Conservation (phyloP, 2,329 filamentous ascomycete species). For the Incumbomyces delicatus region DNA sequence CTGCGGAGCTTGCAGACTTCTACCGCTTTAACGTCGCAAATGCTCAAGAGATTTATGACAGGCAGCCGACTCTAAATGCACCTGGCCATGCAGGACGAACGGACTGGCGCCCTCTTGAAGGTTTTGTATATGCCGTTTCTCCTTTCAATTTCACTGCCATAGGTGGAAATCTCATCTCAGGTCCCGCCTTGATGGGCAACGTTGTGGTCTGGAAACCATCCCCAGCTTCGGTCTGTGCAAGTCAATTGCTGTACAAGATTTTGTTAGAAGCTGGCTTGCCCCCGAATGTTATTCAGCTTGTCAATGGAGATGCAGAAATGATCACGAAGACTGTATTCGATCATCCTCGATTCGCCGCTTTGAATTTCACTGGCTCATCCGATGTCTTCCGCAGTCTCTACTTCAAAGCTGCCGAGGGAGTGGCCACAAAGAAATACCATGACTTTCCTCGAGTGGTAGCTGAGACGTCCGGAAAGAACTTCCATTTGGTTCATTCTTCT, state of each 20-base stretch:
- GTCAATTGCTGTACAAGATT: slow-evolving; percentile 30
- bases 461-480: slow-evolving; percentile 47
- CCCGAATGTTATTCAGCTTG: slow-evolving; percentile 30
- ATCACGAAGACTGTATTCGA: slow-evolving; percentile 27
- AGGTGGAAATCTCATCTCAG: slow-evolving; percentile 29
- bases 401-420: slow-evolving; percentile 25
- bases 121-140: slow-evolving; percentile 34
- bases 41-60: slow-evolving; percentile 27
- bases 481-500: slow-evolving; percentile 40
- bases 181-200: slow-evolving; percentile 31
- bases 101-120: slow-evolving; percentile 33
- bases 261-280: slow-evolving; percentile 34
- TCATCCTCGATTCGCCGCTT: slow-evolving; percentile 30
- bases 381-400: slow-evolving; percentile 30
- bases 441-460: slow-evolving; percentile 39
- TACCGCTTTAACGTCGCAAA: slow-evolving; percentile 27
- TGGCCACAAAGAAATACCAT: slow-evolving; percentile 25
- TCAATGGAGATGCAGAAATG: slow-evolving; percentile 30
- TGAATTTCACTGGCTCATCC: slow-evolving; percentile 32
- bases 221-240: slow-evolving; percentile 26
- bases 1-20: slow-evolving; percentile 30
- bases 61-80: slow-evolving; percentile 27
- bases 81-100: slow-evolving; percentile 18
- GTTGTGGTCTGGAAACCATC: slow-evolving; percentile 37
- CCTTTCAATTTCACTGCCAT: slow-evolving; percentile 38